These are phyloP conservation scores for Barbarea vulgaris DNA, from an alignment of 345 rosid genomes.

Conservation along the genomic window DNA sequence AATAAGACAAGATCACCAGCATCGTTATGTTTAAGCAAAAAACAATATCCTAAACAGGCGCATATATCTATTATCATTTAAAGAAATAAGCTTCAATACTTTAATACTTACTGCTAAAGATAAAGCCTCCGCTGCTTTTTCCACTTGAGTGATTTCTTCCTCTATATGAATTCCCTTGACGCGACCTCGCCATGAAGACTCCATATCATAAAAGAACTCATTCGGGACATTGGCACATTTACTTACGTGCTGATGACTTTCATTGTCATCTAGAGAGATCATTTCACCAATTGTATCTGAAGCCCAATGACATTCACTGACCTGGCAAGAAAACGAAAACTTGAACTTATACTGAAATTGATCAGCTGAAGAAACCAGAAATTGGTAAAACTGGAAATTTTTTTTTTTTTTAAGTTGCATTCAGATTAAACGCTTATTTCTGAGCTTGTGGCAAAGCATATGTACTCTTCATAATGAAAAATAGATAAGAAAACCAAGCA, in stretches of 20 bases:
- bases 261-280: constrained; percentile 66
- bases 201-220: constrained; percentile 93
- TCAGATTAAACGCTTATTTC: background rate
- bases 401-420: no score
- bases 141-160: constrained; percentile 66
- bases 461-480: constrained; percentile 2
- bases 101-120: constrained; percentile 65
- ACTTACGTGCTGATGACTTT: constrained; percentile 57
- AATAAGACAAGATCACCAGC: constrained; percentile 1
- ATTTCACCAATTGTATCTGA: constrained; percentile 68
- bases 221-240: constrained; percentile 53
- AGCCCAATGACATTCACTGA: constrained; percentile 72
- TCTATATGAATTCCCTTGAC: constrained; percentile 78
- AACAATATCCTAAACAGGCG: background rate
- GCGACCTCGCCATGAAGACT: constrained; percentile 83
- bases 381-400: background rate
- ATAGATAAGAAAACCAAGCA: background rate
- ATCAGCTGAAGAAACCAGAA: constrained; percentile 9
- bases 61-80: background rate
- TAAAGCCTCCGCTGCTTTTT: constrained; percentile 66
- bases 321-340: constrained; percentile 49
- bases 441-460: constrained; percentile 2
- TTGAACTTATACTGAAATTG: background rate
- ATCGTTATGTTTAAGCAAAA: constrained; percentile 3
- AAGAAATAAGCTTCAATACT: background rate